Evolutionary conservation across 768 basidiomycete species (phyloP).

Genomic region (Exsudoporus frostii): DNA sequence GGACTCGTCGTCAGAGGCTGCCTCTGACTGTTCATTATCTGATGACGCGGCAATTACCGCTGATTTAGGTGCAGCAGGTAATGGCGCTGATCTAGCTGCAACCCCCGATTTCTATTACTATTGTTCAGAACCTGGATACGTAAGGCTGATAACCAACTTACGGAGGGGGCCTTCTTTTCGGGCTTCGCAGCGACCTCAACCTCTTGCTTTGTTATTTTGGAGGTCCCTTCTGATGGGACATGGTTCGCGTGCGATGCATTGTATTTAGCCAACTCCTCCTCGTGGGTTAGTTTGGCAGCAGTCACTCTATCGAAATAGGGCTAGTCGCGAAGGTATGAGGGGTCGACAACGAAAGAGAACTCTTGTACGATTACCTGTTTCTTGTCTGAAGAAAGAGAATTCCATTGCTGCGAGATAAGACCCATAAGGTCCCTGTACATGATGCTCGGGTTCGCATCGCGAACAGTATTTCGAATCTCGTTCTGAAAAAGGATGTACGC

Average conservation of each 20-base stretch:
- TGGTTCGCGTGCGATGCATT: slow-evolving; percentile 52
- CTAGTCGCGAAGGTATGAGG: slow-evolving; percentile 12
- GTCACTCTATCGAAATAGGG: slow-evolving; percentile 42
- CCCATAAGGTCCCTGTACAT: slow-evolving; percentile 69
- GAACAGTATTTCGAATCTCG: slow-evolving; percentile 73
- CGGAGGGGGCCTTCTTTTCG: slow-evolving; percentile 24
- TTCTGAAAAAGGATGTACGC: slow-evolving; percentile 96
- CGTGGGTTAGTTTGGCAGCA: slow-evolving; percentile 62
- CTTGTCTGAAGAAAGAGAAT: slow-evolving; percentile 56
- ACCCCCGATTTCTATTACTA: slow-evolving; percentile 25
- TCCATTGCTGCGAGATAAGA: slow-evolving; percentile 76
- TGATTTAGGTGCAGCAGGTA: slow-evolving; percentile 24
- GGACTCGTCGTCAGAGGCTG: slow-evolving; percentile 21
- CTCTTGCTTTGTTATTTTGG: slow-evolving; percentile 29
- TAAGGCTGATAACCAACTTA: slow-evolving; percentile 14
- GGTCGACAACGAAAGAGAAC: neutral
- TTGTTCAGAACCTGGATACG: slow-evolving; percentile 14
- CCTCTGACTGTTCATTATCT: slow-evolving; percentile 32
- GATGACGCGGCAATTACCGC: slow-evolving; percentile 26
- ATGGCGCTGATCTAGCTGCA: slow-evolving; percentile 24
- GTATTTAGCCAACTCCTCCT: slow-evolving; percentile 61
- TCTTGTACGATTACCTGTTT: slow-evolving; percentile 61
- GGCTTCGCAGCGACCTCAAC: slow-evolving; percentile 29
- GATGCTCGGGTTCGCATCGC: slow-evolving; percentile 59
- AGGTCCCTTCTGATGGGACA: slow-evolving; percentile 44